These are phyloP conservation scores for Neoarthrinium moseri DNA, from an alignment of 2,329 filamentous ascomycete species.

Conservation along the genomic window DNA sequence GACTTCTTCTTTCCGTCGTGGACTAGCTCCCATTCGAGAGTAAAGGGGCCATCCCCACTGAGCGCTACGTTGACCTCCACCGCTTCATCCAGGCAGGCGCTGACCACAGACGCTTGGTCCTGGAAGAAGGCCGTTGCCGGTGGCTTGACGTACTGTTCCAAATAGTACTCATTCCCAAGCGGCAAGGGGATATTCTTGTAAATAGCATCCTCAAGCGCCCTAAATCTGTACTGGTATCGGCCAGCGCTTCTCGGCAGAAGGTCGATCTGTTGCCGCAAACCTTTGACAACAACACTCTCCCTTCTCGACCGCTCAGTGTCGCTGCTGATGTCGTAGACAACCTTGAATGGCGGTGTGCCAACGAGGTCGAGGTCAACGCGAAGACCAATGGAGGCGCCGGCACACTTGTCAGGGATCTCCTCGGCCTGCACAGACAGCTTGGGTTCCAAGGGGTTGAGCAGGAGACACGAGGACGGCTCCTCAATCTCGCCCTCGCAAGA, in stretches of 20 bases:
- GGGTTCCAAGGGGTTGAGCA: constrained; percentile 89
- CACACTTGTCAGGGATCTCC: constrained; percentile 91
- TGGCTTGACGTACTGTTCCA: constrained; percentile 92
- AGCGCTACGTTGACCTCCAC: constrained; percentile 74
- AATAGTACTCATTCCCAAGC: constrained; percentile 26
- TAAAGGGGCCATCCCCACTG: constrained; percentile 82
- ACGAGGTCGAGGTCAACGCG: constrained; percentile 86
- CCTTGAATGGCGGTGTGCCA: constrained; percentile 86
- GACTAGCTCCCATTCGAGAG: constrained; percentile 86
- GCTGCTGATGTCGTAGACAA: constrained; percentile 73
- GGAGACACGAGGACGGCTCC: constrained; percentile 89
- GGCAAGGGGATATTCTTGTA: constrained; percentile 58
- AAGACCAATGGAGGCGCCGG: constrained; percentile 88
- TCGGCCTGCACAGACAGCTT: constrained; percentile 71
- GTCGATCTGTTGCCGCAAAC: constrained; percentile 79
- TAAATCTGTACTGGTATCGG: constrained; percentile 83
- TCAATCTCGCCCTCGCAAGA: constrained; percentile 85
- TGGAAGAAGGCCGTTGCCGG: constrained; percentile 78
- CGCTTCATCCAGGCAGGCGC: constrained; percentile 80
- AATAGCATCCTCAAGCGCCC: constrained; percentile 75
- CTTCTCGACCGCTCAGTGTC: constrained; percentile 54
- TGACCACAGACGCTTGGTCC: constrained; percentile 51
- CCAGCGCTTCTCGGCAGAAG: constrained; percentile 80
- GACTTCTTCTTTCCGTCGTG: constrained; percentile 83
- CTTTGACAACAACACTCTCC: constrained; percentile 59